Base-by-base conservation (phyloP, 805 yeast genomes). In the Teunomyces gatunensis region DNA sequence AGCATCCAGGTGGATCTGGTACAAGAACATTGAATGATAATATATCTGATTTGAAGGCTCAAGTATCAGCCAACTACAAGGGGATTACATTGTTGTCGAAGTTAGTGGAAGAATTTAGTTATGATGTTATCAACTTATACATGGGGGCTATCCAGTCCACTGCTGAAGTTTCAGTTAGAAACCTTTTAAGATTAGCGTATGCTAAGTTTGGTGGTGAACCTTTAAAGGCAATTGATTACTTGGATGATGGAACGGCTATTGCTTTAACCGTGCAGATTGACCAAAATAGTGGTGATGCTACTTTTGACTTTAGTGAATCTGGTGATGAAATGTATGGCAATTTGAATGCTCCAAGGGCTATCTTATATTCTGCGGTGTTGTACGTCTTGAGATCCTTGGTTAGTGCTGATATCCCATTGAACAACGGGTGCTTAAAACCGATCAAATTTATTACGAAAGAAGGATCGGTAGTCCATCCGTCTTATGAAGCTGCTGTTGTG, bases 341-440 rank as follows among this genome's bases (percentile, higher is more conserved):
- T 63, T 75, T 89, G 66, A 92, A 94, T 65, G 97, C 97, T 0
- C 98, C 99, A 0, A 81, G 77, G 54, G 95, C 97, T 0, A 89
- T 94, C 53, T 85, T 96, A 2, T 82, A 82, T 59, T 87, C 96
- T 23, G 97, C 97, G 1, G 84, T 92, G 47, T 77, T 92, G 37
- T 92, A 92, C 65, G 90, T 92, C 50, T 68, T 92, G 58, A 72
- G 99, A 51, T 85, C 95, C 47, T 73, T 92, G 60, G 91, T 92
- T 30, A 83, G 86, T 51, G 89, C 84, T 52, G 90, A 87, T 53
- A 90, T 92, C 48, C 99, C 99, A 0, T 74, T 92, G 60, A 92
- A 92, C 63, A 96, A 90, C 62, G 98, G 99, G 6, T 92, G 97
- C 64, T 73, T 92, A 54, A 72, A 78, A 44, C 97, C 97, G 0